phyloP scores from a whole-genome alignment of 495 filamentous ascomycete species.

The Thermochaetoides thermophila region DNA sequence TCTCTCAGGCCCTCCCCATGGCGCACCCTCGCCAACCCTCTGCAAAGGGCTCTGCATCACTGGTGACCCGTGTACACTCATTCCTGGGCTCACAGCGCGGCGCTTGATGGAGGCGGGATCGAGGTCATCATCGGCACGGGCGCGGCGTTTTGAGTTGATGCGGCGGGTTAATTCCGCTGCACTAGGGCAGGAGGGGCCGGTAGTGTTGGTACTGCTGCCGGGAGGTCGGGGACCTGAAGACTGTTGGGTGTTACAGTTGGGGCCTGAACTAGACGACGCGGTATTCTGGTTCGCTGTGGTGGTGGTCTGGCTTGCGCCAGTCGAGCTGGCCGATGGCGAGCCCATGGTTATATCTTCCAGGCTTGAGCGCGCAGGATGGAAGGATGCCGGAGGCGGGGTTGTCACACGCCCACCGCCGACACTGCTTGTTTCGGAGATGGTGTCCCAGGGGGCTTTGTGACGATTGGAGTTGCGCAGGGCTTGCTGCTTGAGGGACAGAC shows the following conservation, averaged over 20 bases:
- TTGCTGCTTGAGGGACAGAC: conserved; percentile 54
- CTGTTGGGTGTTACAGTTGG: conserved; percentile 5
- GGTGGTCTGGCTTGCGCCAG: conserved; percentile 7
- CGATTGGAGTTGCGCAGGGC: conserved; percentile 53
- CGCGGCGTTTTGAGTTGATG: conserved; percentile 59
- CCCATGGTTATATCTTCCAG: conserved; percentile 64
- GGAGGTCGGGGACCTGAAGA: conserved; percentile 2
- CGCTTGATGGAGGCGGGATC: conserved; percentile 84
- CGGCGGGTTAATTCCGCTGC: conserved; percentile 54
- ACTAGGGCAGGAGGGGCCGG: conserved; percentile 21
- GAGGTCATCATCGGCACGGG: conserved; percentile 64
- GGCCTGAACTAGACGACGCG: conserved; percentile 12
- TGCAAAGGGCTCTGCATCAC: conserved; percentile 71
- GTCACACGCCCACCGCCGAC: conserved; percentile 45
- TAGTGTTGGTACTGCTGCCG: conserved; percentile 10
- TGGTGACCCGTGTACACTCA: conserved; percentile 82
- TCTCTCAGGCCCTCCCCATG: conserved; percentile 40
- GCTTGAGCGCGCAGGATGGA: conserved; percentile 37
- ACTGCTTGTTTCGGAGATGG: conserved; percentile 40
- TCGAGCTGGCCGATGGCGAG: conserved; percentile 40
- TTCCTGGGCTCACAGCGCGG: conserved; percentile 80
- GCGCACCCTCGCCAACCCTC: conserved; percentile 47
- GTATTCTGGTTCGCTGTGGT: conserved; percentile 6
- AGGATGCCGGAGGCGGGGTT: conserved; percentile 42
- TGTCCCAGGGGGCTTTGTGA: conserved; percentile 68